These are phyloP conservation scores for Sphagnum fallax DNA, from an alignment of 228 moss, liverwort and hornwort species.

Conservation along the genomic window DNA sequence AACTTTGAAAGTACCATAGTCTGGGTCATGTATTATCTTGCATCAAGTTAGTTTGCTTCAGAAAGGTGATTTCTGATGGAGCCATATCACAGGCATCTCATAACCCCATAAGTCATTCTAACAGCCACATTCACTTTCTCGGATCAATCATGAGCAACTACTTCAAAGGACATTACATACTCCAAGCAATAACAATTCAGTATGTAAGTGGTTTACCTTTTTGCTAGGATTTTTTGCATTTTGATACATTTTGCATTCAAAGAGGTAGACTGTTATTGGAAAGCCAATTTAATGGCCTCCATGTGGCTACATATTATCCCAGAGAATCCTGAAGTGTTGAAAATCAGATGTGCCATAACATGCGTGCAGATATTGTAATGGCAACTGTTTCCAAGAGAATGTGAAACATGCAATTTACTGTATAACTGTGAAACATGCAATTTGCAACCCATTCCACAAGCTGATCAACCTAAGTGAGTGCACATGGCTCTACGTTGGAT, in stretches of 20 bases:
- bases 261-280: neutral
- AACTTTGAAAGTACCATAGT: too few relatives aligned
- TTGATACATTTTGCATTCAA: neutral
- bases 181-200: neutral
- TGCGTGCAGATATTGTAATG: neutral
- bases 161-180: neutral
- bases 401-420: neutral
- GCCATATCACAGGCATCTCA: too few relatives aligned
- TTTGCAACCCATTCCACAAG: neutral
- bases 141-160: slow-evolving; percentile 2
- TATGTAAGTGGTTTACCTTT: neutral
- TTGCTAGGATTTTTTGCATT: neutral
- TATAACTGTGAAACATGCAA: neutral
- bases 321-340: neutral
- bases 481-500: too few relatives aligned
- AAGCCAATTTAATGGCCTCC: neutral
- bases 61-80: too few relatives aligned
- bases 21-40: too few relatives aligned
- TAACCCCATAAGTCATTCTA: too few relatives aligned
- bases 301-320: neutral
- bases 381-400: slow-evolving; percentile 1
- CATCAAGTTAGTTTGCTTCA: too few relatives aligned
- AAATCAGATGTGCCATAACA: neutral
- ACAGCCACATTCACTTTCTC: neutral
- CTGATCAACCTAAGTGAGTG: neutral